Percentiles rank a stretch among this genome's conserved stretches.
Evolutionary conservation across 2,329 filamentous ascomycete species (phyloP).

Genomic region (Neofusicoccum kwambonambiense): DNA sequence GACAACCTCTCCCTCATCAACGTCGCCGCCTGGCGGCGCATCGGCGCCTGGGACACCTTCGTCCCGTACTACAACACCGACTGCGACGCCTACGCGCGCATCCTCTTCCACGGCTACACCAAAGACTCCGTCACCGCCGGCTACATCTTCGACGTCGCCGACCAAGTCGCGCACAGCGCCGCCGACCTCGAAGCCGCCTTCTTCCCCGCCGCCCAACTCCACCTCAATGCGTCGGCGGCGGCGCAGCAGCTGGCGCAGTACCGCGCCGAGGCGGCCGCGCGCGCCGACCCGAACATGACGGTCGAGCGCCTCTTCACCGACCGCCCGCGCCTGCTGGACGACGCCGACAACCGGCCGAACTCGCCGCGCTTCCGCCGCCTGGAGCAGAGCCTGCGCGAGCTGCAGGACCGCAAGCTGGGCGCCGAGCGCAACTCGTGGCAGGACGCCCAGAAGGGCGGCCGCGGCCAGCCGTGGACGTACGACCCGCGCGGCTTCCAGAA

Average conservation of each 20-base stretch:
- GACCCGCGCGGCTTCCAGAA: slow-evolving; percentile 19
- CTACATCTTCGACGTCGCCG: slow-evolving; percentile 21
- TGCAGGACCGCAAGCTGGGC: slow-evolving; percentile 18
- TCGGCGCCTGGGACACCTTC: slow-evolving; percentile 58
- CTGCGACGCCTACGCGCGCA: slow-evolving; percentile 46
- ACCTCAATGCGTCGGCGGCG: neutral
- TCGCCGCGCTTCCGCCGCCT: slow-evolving; percentile 6
- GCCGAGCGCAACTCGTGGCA: slow-evolving; percentile 21
- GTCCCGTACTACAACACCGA: slow-evolving; percentile 61
- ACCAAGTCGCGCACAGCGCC: neutral
- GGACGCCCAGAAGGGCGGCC: slow-evolving; percentile 6
- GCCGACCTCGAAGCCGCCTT: slow-evolving; percentile 9
- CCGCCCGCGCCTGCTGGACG: neutral
- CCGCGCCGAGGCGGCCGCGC: neutral
- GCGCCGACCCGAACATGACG: neutral
- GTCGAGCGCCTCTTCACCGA: neutral
- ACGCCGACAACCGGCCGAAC: slow-evolving; percentile 5
- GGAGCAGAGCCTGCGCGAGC: neutral
- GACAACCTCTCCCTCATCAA: slow-evolving; percentile 60
- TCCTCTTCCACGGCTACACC: slow-evolving; percentile 18
- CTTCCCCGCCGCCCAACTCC: neutral
- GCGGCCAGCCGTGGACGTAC: slow-evolving; percentile 19
- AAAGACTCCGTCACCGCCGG: slow-evolving; percentile 20
- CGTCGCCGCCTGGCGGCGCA: slow-evolving; percentile 49
- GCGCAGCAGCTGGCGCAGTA: neutral